A percentile compares a stretch with the other conserved stretches of the same genome.
These are phyloP conservation scores for Ogataea minuta DNA, from an alignment of 805 yeast genomes.

Conservation along the genomic window DNA sequence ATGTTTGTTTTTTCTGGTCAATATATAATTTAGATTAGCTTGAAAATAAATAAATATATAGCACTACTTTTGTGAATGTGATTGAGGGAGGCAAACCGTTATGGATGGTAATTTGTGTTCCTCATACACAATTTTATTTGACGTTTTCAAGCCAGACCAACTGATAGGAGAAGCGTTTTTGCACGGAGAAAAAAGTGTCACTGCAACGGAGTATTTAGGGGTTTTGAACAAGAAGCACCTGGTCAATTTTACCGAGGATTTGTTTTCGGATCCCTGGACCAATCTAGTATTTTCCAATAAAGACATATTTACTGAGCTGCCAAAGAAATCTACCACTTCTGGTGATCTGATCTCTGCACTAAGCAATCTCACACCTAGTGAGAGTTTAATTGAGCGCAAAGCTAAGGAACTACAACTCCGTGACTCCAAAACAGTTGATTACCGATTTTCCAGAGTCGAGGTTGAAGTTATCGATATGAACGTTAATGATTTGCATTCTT, in stretches of 20 bases:
- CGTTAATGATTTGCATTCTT: constrained; percentile 7
- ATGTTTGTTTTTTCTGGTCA: constrained; percentile 1
- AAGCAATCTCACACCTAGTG: constrained; percentile 3
- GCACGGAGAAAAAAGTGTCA: constrained; percentile 11
- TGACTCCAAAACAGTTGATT: constrained; percentile 25
- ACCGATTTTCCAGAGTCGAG: constrained; percentile 36
- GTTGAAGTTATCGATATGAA: constrained; percentile 33
- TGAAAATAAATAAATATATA: constrained; percentile 1
- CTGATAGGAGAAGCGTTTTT: constrained; percentile 20
- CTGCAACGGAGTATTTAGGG: constrained; percentile 20
- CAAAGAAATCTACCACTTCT: constrained; percentile 6
- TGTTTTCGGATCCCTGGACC: constrained; percentile 26
- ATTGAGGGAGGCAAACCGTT: not conserved
- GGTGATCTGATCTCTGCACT: constrained; percentile 9
- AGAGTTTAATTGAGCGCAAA: constrained; percentile 13
- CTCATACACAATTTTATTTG: constrained; percentile 29
- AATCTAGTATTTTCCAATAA: constrained; percentile 17
- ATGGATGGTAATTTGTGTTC: constrained; percentile 13
- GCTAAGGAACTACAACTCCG: constrained; percentile 8
- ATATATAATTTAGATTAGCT: constrained; percentile 3
- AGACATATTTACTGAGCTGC: constrained; percentile 22
- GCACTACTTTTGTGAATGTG: constrained; percentile 2
- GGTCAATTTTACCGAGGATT: constrained; percentile 20
- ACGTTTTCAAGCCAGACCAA: constrained; percentile 27
- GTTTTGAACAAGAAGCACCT: constrained; percentile 19